These are phyloP conservation scores for Debaryomyces prosopidis DNA, from an alignment of 805 yeast species.

Conservation along the genomic window DNA sequence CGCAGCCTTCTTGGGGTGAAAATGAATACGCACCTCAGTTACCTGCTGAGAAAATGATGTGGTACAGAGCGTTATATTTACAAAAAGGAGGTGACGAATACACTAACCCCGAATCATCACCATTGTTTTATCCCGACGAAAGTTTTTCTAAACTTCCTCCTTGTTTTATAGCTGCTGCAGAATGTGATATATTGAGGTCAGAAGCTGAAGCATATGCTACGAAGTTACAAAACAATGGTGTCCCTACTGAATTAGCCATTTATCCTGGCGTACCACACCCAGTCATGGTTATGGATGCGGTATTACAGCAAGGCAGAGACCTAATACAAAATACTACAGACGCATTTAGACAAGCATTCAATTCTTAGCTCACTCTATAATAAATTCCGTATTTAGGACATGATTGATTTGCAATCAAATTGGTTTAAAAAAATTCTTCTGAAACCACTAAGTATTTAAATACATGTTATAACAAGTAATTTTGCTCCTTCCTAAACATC, in stretches of 20 bases:
- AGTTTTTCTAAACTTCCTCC: constrained; percentile 42
- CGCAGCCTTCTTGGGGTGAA: constrained; percentile 38
- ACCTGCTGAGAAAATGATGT: constrained; percentile 46
- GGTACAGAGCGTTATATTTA: constrained; percentile 44
- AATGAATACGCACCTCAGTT: constrained; percentile 42
- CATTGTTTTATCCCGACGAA: constrained; percentile 39
- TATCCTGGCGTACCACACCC: constrained; percentile 49
- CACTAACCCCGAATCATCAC: constrained; percentile 38
- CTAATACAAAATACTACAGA: constrained; percentile 29
- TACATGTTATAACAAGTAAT: constrained; percentile 56
- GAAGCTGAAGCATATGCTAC: constrained; percentile 46
- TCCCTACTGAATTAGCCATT: constrained; percentile 28
- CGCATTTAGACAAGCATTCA: constrained; percentile 30
- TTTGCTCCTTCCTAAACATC: constrained; percentile 52
- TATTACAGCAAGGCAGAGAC: constrained; percentile 32
- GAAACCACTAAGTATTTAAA: neutral
- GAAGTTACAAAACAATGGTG: constrained; percentile 39
- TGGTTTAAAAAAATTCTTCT: too few relatives aligned
- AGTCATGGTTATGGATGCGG: constrained; percentile 49
- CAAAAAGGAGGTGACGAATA: constrained; percentile 28
- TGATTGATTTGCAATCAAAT: too few relatives aligned
- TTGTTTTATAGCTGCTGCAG: constrained; percentile 42
- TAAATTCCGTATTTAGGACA: neutral
- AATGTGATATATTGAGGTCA: constrained; percentile 44
- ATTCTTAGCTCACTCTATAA: neutral